Evolutionary conservation across 2,329 filamentous ascomycete genomes (phyloP).

Genomic region (Nectriaceae sp.): DNA sequence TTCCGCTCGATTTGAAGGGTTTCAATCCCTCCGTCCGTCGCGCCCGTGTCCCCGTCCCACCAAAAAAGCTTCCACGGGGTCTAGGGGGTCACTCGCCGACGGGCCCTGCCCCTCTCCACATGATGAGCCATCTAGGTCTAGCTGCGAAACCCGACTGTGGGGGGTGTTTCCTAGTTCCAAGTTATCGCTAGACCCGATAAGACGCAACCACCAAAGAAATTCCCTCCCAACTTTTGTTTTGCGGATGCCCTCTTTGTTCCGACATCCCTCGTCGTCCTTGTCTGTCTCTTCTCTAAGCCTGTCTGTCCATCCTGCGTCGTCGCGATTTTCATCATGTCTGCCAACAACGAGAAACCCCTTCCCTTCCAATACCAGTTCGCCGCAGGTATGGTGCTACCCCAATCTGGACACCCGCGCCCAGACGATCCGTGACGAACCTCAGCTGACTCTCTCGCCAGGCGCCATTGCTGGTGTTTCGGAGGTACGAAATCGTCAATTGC

Average conservation of each 20-base stretch:
- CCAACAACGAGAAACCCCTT: slow-evolving; percentile 69
- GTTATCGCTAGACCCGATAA: slow-evolving; percentile 28
- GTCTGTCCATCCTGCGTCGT: slow-evolving; percentile 9
- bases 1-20: neutral
- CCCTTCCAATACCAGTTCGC: slow-evolving; percentile 95
- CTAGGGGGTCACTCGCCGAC: neutral
- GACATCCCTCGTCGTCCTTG: slow-evolving; percentile 8
- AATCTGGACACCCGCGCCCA: slow-evolving; percentile 4
- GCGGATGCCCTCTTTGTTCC: slow-evolving; percentile 21
- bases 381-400: slow-evolving; percentile 62
- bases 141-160: slow-evolving; percentile 1
- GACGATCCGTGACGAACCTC: slow-evolving; percentile 11
- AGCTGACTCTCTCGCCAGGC: slow-evolving; percentile 49
- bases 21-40: neutral
- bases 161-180: neutral
- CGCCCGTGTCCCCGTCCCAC: neutral
- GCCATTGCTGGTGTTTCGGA: slow-evolving; percentile 98
- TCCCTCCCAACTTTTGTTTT: slow-evolving; percentile 32
- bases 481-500: slow-evolving; percentile 53
- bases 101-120: neutral
- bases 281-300: slow-evolving; percentile 7
- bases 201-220: slow-evolving; percentile 29
- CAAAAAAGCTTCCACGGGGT: neutral
- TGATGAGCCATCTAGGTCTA: neutral
- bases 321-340: slow-evolving; percentile 13